Evolutionary conservation across 306 rosid species (phyloP), one percentile per base, ranked within the genome.

Genomic region (Dryas drummondii): DNA sequence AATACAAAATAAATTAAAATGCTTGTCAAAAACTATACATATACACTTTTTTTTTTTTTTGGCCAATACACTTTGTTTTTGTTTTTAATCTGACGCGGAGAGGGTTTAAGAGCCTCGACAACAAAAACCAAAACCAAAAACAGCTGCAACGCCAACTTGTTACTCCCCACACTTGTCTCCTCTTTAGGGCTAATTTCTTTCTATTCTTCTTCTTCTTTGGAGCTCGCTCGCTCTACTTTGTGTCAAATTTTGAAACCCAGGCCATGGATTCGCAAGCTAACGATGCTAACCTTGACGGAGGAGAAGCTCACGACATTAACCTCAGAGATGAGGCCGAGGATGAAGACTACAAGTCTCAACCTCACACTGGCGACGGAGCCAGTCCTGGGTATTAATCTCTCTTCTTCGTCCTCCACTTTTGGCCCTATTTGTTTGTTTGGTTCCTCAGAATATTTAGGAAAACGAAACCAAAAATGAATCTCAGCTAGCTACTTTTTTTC

Each of bases 291-390:
- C 66, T 73, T 8, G 86, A 81, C 56, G 88, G 84, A 5, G 88
- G 84, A 5, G 98, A 89, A 74, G 64, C 82, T 47, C 81, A 84
- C 70, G 90, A 89, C 67, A 82, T 69, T 52, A 79, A 86, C 70
- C 91, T 77, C 79, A 73, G 89, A 84, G 96, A 91, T 47, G 98
- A 83, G 19, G 86, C 79, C 40, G 89, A 83, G 66, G 89, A 77
- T 15, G 86, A 63, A 44, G 84, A 72, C 78, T 76, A 91, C 78
- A 89, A 86, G 81, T 84, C 94, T 8, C 96, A 87, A 19, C 84
- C 96, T 66, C 94, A 86, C 26, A 81, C 88, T 68, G 97, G 97
- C 62, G 97, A 94, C 69, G 97, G 99, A 19, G 99, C 97, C 4
- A 94, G 99, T 76, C 92, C 99, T 9, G 99, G 97, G 99, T 94